Evolutionary conservation across 345 rosid genomes (phyloP).

Genomic region (Dipteronia sinensis): DNA sequence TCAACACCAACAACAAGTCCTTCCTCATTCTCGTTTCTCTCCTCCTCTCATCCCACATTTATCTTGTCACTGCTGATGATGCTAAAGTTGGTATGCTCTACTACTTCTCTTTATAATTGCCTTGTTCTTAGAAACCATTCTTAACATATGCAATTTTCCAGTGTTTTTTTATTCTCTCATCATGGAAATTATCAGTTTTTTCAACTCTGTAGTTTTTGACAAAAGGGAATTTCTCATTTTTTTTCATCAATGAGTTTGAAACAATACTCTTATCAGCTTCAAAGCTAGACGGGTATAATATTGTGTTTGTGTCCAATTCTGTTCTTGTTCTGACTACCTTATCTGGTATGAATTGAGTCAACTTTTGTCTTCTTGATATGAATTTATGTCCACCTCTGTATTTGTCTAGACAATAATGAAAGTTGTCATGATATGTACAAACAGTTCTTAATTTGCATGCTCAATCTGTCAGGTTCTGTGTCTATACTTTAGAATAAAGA

Average conservation of each 20-base stretch:
- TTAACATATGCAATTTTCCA: too few species aligned
- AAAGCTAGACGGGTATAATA: neutral
- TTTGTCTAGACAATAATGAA: too few species aligned
- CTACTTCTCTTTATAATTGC: neutral
- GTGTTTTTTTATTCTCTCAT: too few species aligned
- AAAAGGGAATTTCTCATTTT: neutral
- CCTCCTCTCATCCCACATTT: constrained; percentile 6
- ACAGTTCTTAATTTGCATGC: too few species aligned
- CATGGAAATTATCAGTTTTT: neutral
- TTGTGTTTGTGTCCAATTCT: neutral
- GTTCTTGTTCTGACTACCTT: neutral
- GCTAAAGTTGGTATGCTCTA: constrained; percentile 37
- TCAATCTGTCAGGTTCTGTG: neutral
- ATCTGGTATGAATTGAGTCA: neutral
- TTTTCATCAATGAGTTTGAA: neutral
- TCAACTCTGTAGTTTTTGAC: neutral
- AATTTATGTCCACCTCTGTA: too few species aligned
- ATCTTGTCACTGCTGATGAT: constrained; percentile 20
- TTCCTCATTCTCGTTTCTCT: neutral
- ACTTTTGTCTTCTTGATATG: neutral
- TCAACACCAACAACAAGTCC: neutral
- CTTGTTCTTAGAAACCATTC: too few species aligned
- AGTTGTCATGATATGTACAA: neutral
- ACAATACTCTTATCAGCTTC: neutral
- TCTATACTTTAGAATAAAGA: neutral